Base-by-base conservation (phyloP, 257 asterid genomes). In the Fraxinus cuspidata region DNA sequence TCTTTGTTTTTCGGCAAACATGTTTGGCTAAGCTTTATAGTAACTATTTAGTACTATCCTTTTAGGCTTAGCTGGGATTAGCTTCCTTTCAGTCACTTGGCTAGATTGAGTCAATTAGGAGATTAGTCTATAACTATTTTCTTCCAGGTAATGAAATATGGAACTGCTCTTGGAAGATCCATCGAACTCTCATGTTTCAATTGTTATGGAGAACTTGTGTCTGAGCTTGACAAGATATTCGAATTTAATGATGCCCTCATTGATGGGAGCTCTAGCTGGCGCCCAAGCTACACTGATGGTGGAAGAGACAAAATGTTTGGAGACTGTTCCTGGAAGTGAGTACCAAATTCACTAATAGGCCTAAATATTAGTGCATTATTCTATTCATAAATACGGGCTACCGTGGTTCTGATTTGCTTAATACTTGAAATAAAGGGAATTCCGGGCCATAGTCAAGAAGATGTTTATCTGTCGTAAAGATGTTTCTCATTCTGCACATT, bases 91-190 rank as follows among this genome's bases (percentile, higher is more conserved):
- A 13, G 19, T 44, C 53, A 44, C 19, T 3, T 13, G 53, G 18
- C 53, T 44, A 15, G 53, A 44, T 44, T 44, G 19, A 44, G 53
- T 44, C 19, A 12, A 15, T 44, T 44, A 9, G 53, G 19, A 44
- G 53, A 44, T 44, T 44, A 13, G n/a, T 47, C 2, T 47, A 4
- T 15, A 15, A 47, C 7, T 47, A 15, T 47, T 73, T 29, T 40
- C 37, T 53, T 4, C 19, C 32, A 76, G 74, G 66, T 76, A 76
- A 25, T 65, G 32, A 76, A 66, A 67, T 40, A 66, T 76, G 74
- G 79, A 66, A 40, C 74, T 40, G 74, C 35, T n/a, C 66, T 76
- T 25, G 74, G 79, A 66, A 76, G 79, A 42, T 75, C 79, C n/a
- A 18, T 76, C 2, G 32, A 27, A 23, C 65, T 76, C n/a, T 19